phyloP scores from a whole-genome alignment of 169 alveolate genomes.

The Ichthyophthirius multifiliis region DNA sequence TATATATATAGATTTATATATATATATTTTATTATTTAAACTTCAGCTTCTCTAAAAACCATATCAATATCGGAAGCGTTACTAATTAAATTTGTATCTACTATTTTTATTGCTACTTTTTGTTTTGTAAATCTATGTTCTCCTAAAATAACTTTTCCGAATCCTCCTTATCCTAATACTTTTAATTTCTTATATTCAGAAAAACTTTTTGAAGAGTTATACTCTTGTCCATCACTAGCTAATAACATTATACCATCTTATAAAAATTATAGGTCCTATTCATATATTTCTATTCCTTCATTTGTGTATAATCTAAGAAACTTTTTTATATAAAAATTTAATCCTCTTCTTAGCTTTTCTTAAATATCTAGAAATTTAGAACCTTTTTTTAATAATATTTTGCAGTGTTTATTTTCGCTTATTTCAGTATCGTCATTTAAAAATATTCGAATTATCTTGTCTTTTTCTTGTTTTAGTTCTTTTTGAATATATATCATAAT shows the following conservation, averaged over 20 bases:
- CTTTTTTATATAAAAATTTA: not conserved
- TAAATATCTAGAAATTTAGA: not conserved
- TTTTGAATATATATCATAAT: no score
- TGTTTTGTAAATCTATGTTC: constrained; percentile 45
- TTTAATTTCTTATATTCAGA: constrained; percentile 47
- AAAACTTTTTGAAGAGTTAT: constrained; percentile 12
- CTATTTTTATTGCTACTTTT: constrained; percentile 52
- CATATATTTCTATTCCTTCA: constrained; percentile 45
- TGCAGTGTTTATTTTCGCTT: not conserved
- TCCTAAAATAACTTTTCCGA: constrained; percentile 56
- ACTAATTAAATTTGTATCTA: constrained; percentile 25
- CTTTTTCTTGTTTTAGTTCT: not conserved
- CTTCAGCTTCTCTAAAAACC: constrained; percentile 68
- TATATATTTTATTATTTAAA: not conserved
- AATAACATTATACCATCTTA: constrained; percentile 14
- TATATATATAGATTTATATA: not conserved
- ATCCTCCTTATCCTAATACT: constrained; percentile 75
- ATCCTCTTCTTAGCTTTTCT: not conserved
- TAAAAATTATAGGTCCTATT: constrained; percentile 30
- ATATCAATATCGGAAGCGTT: constrained; percentile 57
- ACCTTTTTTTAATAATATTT: not conserved
- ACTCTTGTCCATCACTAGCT: constrained; percentile 37
- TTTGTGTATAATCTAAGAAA: constrained; percentile 31
- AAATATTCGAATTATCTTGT: not conserved
- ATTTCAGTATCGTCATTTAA: not conserved